Conservation (phyloP, 495 filamentous ascomycete species). For the Cryomyces minteri region DNA sequence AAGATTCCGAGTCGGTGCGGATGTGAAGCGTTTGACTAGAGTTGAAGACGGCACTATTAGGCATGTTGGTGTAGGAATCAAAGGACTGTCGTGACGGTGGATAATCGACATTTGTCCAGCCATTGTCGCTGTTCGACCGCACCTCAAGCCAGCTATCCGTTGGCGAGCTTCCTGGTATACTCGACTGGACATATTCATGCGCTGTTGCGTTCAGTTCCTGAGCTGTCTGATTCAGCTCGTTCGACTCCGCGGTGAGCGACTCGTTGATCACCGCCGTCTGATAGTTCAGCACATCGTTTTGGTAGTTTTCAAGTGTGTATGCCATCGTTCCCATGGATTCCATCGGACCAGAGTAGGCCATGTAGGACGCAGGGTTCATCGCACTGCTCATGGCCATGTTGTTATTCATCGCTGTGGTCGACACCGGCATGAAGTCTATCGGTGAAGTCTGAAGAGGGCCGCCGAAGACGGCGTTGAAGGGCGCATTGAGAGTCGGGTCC, state of each 20-base stretch:
- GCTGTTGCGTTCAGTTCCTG: background rate
- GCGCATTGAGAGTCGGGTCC: conserved; percentile 30
- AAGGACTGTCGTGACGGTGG: conserved; percentile 29
- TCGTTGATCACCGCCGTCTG: conserved; percentile 48
- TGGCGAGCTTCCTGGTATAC: no score
- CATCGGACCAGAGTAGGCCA: conserved; percentile 45
- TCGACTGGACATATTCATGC: no score
- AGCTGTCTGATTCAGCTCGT: background rate
- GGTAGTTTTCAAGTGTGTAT: no score
- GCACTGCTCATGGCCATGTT: conserved; percentile 42
- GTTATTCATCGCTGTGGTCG: conserved; percentile 45
- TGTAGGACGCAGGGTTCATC: conserved; percentile 24
- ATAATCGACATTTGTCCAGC: conserved; percentile 60
- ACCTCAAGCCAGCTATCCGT: conserved; percentile 62
- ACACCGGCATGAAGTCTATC: conserved; percentile 47
- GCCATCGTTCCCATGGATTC: conserved; percentile 35
- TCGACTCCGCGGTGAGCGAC: conserved; percentile 28
- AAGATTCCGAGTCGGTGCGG: conserved; percentile 69
- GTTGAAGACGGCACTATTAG: conserved; percentile 56
- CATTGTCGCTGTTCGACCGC: conserved; percentile 64
- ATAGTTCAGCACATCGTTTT: no score
- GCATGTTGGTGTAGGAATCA: conserved; percentile 31
- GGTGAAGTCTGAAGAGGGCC: conserved; percentile 38
- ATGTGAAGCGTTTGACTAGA: conserved; percentile 71
- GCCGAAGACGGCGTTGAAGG: conserved; percentile 27